Evolutionary conservation across 805 yeast genomes (phyloP).

Genomic region (Candida saitoana): DNA sequence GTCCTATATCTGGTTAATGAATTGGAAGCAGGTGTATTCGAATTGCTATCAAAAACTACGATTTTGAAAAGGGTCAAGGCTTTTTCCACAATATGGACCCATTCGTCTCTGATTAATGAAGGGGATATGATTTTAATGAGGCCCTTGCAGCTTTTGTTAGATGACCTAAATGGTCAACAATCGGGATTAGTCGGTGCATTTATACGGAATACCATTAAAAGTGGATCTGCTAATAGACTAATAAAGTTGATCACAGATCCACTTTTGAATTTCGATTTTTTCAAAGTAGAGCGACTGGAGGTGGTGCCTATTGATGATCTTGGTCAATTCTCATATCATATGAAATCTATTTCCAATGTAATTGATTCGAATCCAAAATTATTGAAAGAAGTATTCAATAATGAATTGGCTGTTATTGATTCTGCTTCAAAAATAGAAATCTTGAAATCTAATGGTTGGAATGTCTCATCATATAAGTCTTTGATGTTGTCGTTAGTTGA

Average conservation of each 20-base stretch:
- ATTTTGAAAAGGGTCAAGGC: constrained; percentile 43
- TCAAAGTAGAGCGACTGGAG: constrained; percentile 22
- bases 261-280: constrained; percentile 38
- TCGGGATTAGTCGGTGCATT: constrained; percentile 46
- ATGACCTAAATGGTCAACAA: constrained; percentile 51
- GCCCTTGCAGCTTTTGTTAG: constrained; percentile 67
- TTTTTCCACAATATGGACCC: constrained; percentile 70
- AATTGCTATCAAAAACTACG: constrained; percentile 43
- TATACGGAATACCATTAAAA: constrained; percentile 37
- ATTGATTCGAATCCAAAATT: constrained; percentile 41
- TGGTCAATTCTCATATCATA: constrained; percentile 57
- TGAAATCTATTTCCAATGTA: constrained; percentile 50
- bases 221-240: constrained; percentile 58
- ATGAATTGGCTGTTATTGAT: constrained; percentile 58
- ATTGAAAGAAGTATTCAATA: constrained; percentile 46
- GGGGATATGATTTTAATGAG: constrained; percentile 47
- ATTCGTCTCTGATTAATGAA: constrained; percentile 51
- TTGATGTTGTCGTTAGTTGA: constrained; percentile 44
- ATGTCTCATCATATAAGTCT: constrained; percentile 58
- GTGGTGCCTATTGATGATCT: constrained; percentile 54
- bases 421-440: constrained; percentile 39
- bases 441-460: constrained; percentile 43
- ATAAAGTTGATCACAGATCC: constrained; percentile 58
- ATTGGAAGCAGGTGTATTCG: constrained; percentile 71
- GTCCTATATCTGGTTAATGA: constrained; percentile 47